Conservation (phyloP, 495 filamentous ascomycete species). For the Penicillium atrosanguineum region DNA sequence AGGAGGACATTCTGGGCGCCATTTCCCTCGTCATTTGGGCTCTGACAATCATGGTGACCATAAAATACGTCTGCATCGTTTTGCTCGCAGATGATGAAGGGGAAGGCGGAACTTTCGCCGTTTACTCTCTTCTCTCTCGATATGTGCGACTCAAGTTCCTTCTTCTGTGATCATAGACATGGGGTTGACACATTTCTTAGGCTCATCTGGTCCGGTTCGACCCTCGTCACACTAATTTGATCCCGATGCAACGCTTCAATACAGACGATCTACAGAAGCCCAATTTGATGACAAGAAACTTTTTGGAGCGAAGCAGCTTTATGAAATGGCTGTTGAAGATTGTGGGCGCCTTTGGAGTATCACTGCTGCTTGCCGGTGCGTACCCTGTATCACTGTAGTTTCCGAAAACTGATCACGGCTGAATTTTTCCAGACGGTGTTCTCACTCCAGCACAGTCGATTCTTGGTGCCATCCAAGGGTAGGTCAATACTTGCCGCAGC, state of each 20-base stretch:
- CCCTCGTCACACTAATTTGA: constrained; percentile 16
- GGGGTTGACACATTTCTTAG: neutral
- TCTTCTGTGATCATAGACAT: neutral
- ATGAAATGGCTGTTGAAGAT: constrained; percentile 55
- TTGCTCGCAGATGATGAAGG: constrained; percentile 71
- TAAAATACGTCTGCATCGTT: constrained; percentile 71
- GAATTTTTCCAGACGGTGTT: neutral
- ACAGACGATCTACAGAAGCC: constrained; percentile 51
- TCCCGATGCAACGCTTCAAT: constrained; percentile 57
- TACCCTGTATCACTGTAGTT: too few species aligned
- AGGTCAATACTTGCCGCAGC: neutral
- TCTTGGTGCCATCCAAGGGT: constrained; percentile 8
- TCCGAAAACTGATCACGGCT: neutral
- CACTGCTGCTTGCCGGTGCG: constrained; percentile 67
- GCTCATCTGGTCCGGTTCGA: constrained; percentile 26
- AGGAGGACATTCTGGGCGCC: constrained; percentile 63
- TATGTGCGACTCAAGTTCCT: constrained; percentile 53
- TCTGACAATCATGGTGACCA: constrained; percentile 66
- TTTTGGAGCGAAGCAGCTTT: constrained; percentile 55
- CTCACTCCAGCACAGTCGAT: constrained; percentile 6
- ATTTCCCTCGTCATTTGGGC: constrained; percentile 75
- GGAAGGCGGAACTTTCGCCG: constrained; percentile 71
- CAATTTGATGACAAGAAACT: constrained; percentile 49
- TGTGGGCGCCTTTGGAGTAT: constrained; percentile 65
- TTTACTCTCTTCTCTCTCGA: constrained; percentile 64